Conservation (phyloP, 2,329 filamentous ascomycete species). For the Chaetomium globosum region DNA sequence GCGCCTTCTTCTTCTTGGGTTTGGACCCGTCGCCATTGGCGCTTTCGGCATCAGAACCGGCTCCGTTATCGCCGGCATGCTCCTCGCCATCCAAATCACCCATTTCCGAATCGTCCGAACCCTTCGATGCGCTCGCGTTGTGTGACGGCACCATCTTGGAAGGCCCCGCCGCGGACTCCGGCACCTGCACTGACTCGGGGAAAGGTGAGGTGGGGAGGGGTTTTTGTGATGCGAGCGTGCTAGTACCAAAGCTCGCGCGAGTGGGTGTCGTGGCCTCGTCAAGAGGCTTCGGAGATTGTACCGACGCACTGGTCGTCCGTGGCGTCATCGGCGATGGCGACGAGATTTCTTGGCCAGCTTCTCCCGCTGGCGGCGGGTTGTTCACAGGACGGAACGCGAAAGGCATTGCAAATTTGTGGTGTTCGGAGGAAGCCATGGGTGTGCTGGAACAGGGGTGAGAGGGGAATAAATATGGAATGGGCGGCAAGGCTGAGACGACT, state of each 20-base stretch:
- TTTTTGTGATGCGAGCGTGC: constrained; percentile 51
- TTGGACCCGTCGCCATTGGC: constrained; percentile 66
- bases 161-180: constrained; percentile 48
- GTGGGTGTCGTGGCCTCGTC: constrained; percentile 65
- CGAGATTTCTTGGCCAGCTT: constrained; percentile 54
- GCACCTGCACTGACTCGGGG: constrained; percentile 53
- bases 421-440: constrained; percentile 28
- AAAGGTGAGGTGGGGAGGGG: constrained; percentile 58
- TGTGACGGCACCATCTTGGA: constrained; percentile 62
- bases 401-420: constrained; percentile 47
- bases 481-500: constrained; percentile 41
- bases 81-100: constrained; percentile 71
- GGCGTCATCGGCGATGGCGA: constrained; percentile 47
- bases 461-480: constrained; percentile 36
- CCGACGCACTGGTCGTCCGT: constrained; percentile 43
- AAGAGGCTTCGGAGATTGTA: constrained; percentile 36
- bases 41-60: constrained; percentile 66
- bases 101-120: constrained; percentile 74
- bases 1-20: constrained; percentile 94
- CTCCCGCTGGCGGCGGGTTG: constrained; percentile 51
- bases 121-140: constrained; percentile 61
- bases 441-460: constrained; percentile 25
- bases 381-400: constrained; percentile 65
- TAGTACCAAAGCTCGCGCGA: constrained; percentile 54
- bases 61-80: constrained; percentile 52